A percentile compares a stretch with the other conserved stretches of the same genome.
These are phyloP conservation scores for Crotalaria pallida DNA, from an alignment of 306 rosid genomes.

Conservation along the genomic window DNA sequence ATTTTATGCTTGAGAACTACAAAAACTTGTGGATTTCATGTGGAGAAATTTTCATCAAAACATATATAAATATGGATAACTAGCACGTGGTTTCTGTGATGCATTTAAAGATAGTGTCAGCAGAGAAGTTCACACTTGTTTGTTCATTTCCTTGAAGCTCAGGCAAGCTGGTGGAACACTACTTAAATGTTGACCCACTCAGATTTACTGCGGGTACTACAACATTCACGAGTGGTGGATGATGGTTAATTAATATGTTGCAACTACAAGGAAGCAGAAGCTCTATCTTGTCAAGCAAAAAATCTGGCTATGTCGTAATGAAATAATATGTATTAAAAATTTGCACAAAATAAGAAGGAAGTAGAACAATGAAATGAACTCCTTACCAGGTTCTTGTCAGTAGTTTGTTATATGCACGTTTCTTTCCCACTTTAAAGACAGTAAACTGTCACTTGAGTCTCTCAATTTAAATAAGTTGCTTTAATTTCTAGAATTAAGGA, in stretches of 20 bases:
- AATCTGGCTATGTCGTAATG: not conserved
- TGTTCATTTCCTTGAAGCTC: not conserved
- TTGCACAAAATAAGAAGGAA: not conserved
- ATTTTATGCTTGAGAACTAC: not conserved
- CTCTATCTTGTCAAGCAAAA: not conserved
- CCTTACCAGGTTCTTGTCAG: not conserved
- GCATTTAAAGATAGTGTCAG: not conserved
- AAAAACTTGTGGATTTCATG: not conserved
- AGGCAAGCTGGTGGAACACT: slow-evolving; percentile 20
- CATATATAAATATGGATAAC: not conserved
- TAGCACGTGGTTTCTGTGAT: slow-evolving; percentile 6
- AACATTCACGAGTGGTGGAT: slow-evolving; percentile 22
- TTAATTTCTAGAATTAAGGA: too few species aligned
- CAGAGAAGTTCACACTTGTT: slow-evolving; percentile 7
- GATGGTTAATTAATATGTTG: slow-evolving; percentile 10
- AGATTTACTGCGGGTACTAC: not conserved
- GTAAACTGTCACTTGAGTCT: too few species aligned
- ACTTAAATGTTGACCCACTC: slow-evolving; percentile 20
- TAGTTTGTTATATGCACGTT: not conserved
- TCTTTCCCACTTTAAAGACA: too few species aligned
- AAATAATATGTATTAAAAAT: not conserved
- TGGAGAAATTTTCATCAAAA: not conserved
- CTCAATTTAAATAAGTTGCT: too few species aligned
- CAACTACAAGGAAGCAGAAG: not conserved
- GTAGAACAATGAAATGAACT: not conserved